These are phyloP conservation scores for Alternaria sp. DNA, from an alignment of 2,329 filamentous ascomycete species.

Conservation along the genomic window DNA sequence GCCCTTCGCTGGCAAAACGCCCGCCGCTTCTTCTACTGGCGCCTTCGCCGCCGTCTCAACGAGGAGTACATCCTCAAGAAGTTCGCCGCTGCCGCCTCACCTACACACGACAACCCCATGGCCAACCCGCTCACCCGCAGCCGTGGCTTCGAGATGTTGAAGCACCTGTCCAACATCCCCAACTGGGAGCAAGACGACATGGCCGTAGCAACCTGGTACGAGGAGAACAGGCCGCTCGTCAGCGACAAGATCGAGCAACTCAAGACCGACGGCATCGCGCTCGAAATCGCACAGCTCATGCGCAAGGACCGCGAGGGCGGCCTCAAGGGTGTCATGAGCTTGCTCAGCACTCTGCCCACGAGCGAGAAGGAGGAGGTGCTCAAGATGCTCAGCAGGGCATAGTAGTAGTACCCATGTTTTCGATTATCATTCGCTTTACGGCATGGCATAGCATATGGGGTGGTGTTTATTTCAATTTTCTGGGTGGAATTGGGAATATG, in stretches of 20 bases:
- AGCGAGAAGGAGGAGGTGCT: conserved; percentile 86
- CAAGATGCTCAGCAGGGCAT: conserved; percentile 57
- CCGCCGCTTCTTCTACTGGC: conserved; percentile 99
- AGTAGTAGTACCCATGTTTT: conserved; percentile 21
- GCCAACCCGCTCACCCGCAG: conserved; percentile 60
- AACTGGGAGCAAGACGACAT: conserved; percentile 81
- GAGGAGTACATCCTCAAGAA: conserved; percentile 97
- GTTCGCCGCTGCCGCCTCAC: conserved; percentile 64
- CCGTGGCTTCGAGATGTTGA: conserved; percentile 74
- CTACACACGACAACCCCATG: conserved; percentile 48
- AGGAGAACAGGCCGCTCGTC: conserved; percentile 86
- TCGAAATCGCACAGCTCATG: conserved; percentile 73
- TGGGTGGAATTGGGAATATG: not conserved
- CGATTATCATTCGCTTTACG: conserved; percentile 12
- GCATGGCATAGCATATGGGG: conserved; percentile 10
- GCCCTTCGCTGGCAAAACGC: conserved; percentile 85
- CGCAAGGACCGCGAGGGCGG: conserved; percentile 71
- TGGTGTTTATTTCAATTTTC: conserved; percentile 5
- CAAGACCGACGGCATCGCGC: conserved; percentile 75
- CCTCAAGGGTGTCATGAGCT: conserved; percentile 84
- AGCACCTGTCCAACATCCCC: conserved; percentile 80
- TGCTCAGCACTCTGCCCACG: conserved; percentile 85
- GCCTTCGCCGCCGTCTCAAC: conserved; percentile 92
- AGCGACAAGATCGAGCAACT: conserved; percentile 83
- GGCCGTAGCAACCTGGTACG: conserved; percentile 91